Evolutionary conservation across 2,329 filamentous ascomycete species (phyloP).

Genomic region (Acephala macrosclerotiorum): DNA sequence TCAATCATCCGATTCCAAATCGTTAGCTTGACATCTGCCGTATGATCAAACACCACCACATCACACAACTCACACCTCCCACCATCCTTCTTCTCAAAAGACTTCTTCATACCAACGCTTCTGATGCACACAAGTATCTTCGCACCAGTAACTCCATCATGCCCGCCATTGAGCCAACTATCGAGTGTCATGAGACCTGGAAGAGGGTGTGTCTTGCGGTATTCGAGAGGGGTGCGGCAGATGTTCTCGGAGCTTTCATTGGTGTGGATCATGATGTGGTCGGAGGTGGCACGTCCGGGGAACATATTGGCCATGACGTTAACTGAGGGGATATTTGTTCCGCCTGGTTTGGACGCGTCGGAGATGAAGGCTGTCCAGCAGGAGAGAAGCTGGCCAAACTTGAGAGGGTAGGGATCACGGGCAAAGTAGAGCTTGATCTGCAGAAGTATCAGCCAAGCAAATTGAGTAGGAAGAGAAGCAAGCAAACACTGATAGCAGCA

Average conservation of each 20-base stretch:
- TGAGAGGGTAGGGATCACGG: conserved; percentile 49
- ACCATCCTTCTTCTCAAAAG: conserved; percentile 53
- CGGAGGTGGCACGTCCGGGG: conserved; percentile 60
- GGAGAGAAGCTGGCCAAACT: conserved; percentile 61
- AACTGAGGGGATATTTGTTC: conserved; percentile 43
- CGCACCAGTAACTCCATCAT: conserved; percentile 55
- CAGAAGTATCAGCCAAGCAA: not conserved
- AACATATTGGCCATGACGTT: conserved; percentile 61
- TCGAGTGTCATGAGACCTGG: conserved; percentile 63
- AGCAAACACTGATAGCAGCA: conserved; percentile 58
- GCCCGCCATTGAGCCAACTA: conserved; percentile 60
- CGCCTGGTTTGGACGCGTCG: conserved; percentile 53
- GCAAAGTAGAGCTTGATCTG: conserved; percentile 61
- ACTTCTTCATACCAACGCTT: conserved; percentile 60
- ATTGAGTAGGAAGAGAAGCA: not conserved
- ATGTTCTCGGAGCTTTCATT: conserved; percentile 51
- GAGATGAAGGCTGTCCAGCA: conserved; percentile 64
- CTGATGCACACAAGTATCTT: conserved; percentile 65
- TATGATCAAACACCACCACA: conserved; percentile 64
- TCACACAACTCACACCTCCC: conserved; percentile 54
- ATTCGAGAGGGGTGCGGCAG: conserved; percentile 56
- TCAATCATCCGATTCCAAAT: conserved; percentile 60
- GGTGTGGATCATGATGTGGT: conserved; percentile 61
- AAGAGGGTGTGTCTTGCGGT: conserved; percentile 46
- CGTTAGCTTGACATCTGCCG: conserved; percentile 58